These are phyloP conservation scores for Fusarium sp. DNA, from an alignment of 2,329 filamentous ascomycete genomes.

Conservation along the genomic window DNA sequence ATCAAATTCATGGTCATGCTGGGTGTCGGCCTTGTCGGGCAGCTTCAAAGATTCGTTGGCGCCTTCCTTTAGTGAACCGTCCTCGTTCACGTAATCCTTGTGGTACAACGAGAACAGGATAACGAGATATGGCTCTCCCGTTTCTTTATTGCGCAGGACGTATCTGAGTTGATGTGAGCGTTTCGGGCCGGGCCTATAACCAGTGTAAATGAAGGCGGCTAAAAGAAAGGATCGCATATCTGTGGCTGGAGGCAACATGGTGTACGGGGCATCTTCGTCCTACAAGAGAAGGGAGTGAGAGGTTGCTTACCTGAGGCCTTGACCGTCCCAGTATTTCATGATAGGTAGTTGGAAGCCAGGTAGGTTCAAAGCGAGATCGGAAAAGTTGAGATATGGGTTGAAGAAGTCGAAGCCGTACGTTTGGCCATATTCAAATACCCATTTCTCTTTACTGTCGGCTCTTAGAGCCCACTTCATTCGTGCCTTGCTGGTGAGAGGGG, in stretches of 20 bases:
- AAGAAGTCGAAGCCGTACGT: conserved; percentile 77
- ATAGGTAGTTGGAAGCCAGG: conserved; percentile 80
- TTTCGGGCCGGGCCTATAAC: conserved; percentile 54
- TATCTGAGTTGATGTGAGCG: conserved; percentile 91
- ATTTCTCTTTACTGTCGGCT: conserved; percentile 61
- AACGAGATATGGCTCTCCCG: conserved; percentile 81
- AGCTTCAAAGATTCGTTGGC: conserved; percentile 49
- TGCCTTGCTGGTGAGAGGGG: conserved; percentile 64
- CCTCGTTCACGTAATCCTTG: conserved; percentile 72
- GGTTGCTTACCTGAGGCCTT: conserved; percentile 74
- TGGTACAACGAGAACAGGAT: conserved; percentile 83
- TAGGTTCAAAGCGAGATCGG: conserved; percentile 75
- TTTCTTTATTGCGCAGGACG: conserved; percentile 84
- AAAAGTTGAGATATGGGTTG: conserved; percentile 92
- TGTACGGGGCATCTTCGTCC: neutral
- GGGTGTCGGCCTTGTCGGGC: conserved; percentile 6
- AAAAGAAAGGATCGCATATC: conserved; percentile 3
- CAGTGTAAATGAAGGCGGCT: conserved; percentile 40
- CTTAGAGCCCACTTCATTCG: conserved; percentile 71
- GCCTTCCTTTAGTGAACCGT: conserved; percentile 64
- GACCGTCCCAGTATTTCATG: conserved; percentile 84
- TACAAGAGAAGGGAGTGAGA: neutral
- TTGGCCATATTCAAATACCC: conserved; percentile 66
- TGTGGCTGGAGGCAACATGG: neutral
- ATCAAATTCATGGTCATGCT: conserved; percentile 47